phyloP scores from a whole-genome alignment of 345 rosid species.

The Microthlaspi erraticum region DNA sequence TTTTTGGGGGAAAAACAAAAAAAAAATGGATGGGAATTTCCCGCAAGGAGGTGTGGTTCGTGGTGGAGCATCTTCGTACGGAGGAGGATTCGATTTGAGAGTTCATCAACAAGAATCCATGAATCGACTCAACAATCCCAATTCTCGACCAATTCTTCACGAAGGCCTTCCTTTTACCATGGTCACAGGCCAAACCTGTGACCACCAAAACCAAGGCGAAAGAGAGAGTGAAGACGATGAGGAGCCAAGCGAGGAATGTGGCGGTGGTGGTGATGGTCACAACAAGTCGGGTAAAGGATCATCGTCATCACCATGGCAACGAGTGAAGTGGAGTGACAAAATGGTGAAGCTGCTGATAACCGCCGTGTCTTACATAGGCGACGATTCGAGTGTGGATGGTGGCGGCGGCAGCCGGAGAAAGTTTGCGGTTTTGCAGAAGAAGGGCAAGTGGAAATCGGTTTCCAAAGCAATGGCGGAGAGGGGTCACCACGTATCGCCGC shows the following conservation, averaged over 20 bases:
- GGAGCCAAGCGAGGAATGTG: constrained; percentile 84
- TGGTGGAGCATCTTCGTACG: constrained; percentile 63
- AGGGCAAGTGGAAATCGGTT: constrained; percentile 91
- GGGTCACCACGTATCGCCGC: constrained; percentile 84
- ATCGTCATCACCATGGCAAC: constrained; percentile 68
- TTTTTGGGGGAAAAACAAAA: background rate
- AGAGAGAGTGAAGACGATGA: constrained; percentile 97
- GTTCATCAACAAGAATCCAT: constrained; percentile 60
- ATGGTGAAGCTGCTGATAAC: constrained; percentile 93
- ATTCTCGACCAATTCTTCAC: constrained; percentile 58
- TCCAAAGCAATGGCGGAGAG: constrained; percentile 92
- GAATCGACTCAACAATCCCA: constrained; percentile 54
- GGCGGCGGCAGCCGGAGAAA: constrained; percentile 70
- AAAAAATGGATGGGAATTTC: constrained; percentile 71
- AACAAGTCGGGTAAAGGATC: constrained; percentile 68
- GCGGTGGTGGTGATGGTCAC: constrained; percentile 60
- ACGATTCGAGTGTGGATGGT: constrained; percentile 63
- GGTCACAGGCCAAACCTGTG: constrained; percentile 66
- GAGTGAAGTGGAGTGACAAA: constrained; percentile 95
- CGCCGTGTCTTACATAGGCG: constrained; percentile 85
- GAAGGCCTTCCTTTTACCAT: constrained; percentile 76
- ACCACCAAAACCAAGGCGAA: constrained; percentile 54
- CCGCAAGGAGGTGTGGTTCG: constrained; percentile 74
- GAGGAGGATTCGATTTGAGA: constrained; percentile 78
- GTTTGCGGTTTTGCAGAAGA: constrained; percentile 77